A percentile compares a stretch with the other conserved stretches of the same genome.
phyloP scores from a whole-genome alignment of 805 yeast species.

The Candida ulmi region DNA sequence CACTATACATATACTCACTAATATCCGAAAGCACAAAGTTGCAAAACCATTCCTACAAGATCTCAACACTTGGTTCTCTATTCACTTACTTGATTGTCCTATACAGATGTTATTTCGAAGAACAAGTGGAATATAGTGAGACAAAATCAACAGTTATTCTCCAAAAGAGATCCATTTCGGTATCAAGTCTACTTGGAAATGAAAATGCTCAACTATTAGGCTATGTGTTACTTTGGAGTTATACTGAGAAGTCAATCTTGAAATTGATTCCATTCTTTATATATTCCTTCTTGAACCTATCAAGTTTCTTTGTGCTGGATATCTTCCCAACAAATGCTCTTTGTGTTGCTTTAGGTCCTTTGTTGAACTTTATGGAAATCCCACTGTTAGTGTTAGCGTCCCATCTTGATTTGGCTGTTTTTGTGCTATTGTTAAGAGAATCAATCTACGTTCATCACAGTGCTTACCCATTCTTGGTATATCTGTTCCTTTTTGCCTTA shows the following conservation, averaged over 20 bases:
- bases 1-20: constrained; percentile 5
- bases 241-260: constrained; percentile 26
- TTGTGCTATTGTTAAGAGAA: constrained; percentile 26
- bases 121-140: constrained; percentile 10
- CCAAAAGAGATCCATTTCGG: constrained; percentile 14
- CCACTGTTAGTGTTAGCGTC: constrained; percentile 34
- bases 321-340: constrained; percentile 27
- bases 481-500: constrained; percentile 31
- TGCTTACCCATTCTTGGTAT: constrained; percentile 29
- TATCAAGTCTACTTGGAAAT: constrained; percentile 33
- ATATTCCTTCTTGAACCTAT: constrained; percentile 34
- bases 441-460: constrained; percentile 15
- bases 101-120: constrained; percentile 16
- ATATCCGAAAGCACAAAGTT: not conserved
- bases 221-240: constrained; percentile 32
- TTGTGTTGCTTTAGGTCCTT: constrained; percentile 30
- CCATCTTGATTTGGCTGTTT: constrained; percentile 31
- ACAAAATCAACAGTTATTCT: constrained; percentile 10
- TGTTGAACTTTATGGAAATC: constrained; percentile 30
- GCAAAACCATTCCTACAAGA: constrained; percentile 8
- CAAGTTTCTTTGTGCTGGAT: constrained; percentile 28
- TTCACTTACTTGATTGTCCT: constrained; percentile 22
- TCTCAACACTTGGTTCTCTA: constrained; percentile 15
- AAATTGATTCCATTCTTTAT: constrained; percentile 36
- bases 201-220: constrained; percentile 35